These are phyloP conservation scores for Periconia sp. DNA, from an alignment of 2,329 filamentous ascomycete species.

Conservation along the genomic window DNA sequence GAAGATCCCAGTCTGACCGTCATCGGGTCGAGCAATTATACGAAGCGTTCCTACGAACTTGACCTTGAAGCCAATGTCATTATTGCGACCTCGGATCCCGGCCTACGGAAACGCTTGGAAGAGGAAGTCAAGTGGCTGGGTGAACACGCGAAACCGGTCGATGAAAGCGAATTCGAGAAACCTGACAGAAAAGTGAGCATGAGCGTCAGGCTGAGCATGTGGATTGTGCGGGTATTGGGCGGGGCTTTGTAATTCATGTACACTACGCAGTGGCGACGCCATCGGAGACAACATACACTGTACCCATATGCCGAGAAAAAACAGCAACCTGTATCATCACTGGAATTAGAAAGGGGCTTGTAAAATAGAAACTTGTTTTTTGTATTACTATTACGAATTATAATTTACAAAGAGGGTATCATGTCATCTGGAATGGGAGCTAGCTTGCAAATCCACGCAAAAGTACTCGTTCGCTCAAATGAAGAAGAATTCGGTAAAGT, in stretches of 20 bases:
- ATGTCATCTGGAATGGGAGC: background rate
- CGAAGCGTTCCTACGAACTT: constrained; percentile 86
- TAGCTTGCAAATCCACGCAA: background rate
- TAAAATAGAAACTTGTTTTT: background rate
- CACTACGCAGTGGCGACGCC: too few species aligned
- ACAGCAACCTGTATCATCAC: background rate
- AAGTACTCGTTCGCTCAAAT: background rate
- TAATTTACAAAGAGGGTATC: constrained; percentile 20
- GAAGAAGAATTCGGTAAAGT: background rate
- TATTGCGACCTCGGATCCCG: constrained; percentile 77
- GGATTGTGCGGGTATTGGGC: constrained; percentile 83
- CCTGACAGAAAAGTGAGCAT: constrained; percentile 82
- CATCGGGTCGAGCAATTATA: constrained; percentile 94
- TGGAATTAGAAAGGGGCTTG: background rate
- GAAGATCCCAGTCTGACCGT: constrained; percentile 74
- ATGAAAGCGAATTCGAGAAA: constrained; percentile 75
- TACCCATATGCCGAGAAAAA: background rate
- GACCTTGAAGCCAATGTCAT: constrained; percentile 89
- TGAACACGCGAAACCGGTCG: constrained; percentile 69
- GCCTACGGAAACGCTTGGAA: constrained; percentile 70
- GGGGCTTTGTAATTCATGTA: constrained; percentile 68
- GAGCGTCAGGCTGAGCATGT: constrained; percentile 87
- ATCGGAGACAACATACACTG: too few species aligned
- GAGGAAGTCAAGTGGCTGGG: constrained; percentile 81
- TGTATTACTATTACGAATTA: constrained; percentile 10